Evolutionary conservation across 2,329 filamentous ascomycete genomes (phyloP).

Genomic region (Periconia macrospinosa): DNA sequence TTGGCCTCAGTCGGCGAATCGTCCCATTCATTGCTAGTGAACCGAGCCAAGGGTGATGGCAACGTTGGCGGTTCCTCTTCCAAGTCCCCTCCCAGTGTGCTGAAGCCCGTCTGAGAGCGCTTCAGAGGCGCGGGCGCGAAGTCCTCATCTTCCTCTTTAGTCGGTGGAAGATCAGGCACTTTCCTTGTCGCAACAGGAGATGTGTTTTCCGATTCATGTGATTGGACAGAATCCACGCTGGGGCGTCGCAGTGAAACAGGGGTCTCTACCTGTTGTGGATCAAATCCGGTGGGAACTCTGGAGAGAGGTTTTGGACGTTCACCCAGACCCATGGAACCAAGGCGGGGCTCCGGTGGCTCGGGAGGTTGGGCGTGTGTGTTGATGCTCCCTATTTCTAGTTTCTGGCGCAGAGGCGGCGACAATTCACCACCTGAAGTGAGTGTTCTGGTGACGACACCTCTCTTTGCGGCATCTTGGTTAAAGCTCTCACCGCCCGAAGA

Average conservation of each 20-base stretch:
- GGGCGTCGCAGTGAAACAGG: constrained; percentile 12
- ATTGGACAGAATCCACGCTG: constrained; percentile 37
- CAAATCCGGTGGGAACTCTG: constrained; percentile 39
- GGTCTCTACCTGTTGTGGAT: constrained; percentile 18
- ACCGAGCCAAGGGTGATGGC: constrained; percentile 9
- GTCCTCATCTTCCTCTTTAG: constrained; percentile 44
- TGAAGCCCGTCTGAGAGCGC: constrained; percentile 60
- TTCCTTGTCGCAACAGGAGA: constrained; percentile 27
- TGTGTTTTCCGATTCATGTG: constrained; percentile 31
- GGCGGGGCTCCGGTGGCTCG: constrained; percentile 28
- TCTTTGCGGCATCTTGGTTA: constrained; percentile 23
- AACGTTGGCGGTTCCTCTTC: constrained; percentile 44
- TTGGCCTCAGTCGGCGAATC: constrained; percentile 30
- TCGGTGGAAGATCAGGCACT: constrained; percentile 30
- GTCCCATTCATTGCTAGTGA: constrained; percentile 25
- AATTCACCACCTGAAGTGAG: constrained; percentile 38
- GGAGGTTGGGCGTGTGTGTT: constrained; percentile 32
- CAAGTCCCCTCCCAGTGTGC: constrained; percentile 20
- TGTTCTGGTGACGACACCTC: constrained; percentile 37
- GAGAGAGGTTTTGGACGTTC: constrained; percentile 33
- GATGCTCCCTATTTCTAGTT: constrained; percentile 41
- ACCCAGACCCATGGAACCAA: constrained; percentile 40
- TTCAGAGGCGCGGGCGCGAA: constrained; percentile 60
- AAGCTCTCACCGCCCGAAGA: constrained; percentile 28
- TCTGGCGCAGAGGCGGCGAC: constrained; percentile 40